phyloP scores from a whole-genome alignment of 306 rosid genomes.

The Biancaea sappan region DNA sequence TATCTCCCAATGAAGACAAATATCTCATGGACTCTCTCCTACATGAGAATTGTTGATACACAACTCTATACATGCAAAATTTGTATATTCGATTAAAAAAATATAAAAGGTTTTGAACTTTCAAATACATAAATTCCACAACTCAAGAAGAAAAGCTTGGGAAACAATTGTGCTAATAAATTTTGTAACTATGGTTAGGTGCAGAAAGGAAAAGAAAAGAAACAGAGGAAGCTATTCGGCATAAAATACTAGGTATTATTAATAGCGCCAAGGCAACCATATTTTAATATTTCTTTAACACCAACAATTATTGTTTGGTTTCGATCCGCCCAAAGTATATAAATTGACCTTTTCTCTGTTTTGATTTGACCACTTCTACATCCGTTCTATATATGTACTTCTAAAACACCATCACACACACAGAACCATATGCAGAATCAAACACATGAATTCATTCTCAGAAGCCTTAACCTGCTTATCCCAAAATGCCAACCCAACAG shows the following conservation, averaged over 20 bases:
- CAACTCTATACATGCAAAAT: neutral
- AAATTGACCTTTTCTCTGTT: slow-evolving; percentile 16
- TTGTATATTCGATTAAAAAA: neutral
- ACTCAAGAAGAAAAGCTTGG: neutral
- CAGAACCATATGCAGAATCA: slow-evolving; percentile 3
- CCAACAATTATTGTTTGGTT: slow-evolving; percentile 14
- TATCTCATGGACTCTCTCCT: neutral
- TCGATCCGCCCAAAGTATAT: slow-evolving; percentile 35
- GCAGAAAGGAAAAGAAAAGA: neutral
- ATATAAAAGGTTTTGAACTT: neutral
- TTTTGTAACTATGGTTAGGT: neutral
- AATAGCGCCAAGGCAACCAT: slow-evolving; percentile 12
- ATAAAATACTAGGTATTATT: slow-evolving; percentile 19
- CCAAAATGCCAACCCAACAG: slow-evolving; percentile 54
- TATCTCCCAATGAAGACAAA: too few relatives aligned
- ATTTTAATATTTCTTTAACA: slow-evolving; percentile 10
- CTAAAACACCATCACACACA: neutral
- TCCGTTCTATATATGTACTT: neutral
- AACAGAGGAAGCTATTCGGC: slow-evolving; percentile 13
- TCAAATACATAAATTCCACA: neutral
- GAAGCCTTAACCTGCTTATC: slow-evolving; percentile 13
- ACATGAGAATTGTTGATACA: neutral
- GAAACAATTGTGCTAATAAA: neutral
- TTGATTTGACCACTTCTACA: neutral
- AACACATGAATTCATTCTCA: slow-evolving; percentile 12